These are phyloP conservation scores for Colletotrichum orbiculare DNA, from an alignment of 2,329 filamentous ascomycete genomes.

Conservation along the genomic window DNA sequence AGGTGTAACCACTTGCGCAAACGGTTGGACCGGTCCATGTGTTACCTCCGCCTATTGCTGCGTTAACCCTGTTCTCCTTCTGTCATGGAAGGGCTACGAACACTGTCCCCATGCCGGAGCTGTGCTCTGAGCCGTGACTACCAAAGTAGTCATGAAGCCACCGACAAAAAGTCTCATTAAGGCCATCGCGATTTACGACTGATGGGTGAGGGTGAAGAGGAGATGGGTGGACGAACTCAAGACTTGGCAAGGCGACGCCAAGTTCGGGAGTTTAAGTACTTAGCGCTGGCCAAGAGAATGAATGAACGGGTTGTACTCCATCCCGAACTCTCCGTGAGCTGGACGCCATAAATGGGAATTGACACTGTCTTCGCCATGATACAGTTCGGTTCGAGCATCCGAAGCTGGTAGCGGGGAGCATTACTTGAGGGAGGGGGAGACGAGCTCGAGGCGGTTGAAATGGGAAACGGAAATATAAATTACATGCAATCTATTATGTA, in stretches of 20 bases:
- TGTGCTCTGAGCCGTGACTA: conserved; percentile 20
- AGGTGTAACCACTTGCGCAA: conserved; percentile 34
- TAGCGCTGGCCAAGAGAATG: neutral
- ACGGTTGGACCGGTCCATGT: conserved; percentile 27
- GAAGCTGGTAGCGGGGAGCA: neutral
- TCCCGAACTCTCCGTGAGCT: conserved; percentile 6
- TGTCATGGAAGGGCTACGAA: neutral
- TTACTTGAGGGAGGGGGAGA: neutral
- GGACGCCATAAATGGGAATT: neutral
- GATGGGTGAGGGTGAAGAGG: neutral
- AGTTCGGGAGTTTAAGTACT: conserved; percentile 27
- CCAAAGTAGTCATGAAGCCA: conserved; percentile 1
- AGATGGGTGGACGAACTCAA: neutral
- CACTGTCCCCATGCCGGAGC: conserved; percentile 31
- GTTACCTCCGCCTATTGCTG: conserved; percentile 24
- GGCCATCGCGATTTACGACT: neutral
- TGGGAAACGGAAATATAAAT: conserved; percentile 5
- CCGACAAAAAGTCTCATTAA: conserved; percentile 5
- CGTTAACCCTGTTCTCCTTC: neutral
- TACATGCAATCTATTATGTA: neutral
- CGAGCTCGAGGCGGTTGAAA: neutral
- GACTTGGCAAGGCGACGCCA: conserved; percentile 26
- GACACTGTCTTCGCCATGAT: neutral
- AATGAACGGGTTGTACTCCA: neutral
- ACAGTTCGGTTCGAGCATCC: conserved; percentile 1